Evolutionary conservation across 2,329 filamentous ascomycete species (phyloP), one percentile per base, ranked within the genome.

Genomic region (Macroventuria anomochaeta): DNA sequence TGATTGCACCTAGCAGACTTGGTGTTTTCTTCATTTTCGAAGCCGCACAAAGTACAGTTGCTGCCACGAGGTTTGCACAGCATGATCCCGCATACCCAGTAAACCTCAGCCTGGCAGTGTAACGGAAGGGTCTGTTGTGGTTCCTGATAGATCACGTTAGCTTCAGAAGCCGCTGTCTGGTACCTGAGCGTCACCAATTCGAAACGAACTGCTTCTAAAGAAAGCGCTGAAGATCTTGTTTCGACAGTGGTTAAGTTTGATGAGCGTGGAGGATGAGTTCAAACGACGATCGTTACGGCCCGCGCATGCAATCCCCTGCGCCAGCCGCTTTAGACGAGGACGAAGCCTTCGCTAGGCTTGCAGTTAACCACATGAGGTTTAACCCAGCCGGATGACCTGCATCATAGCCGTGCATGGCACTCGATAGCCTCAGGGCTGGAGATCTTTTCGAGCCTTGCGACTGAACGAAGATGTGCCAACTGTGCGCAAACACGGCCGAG

Each of bases 191-290:
- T 40, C 44, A 36, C 38, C 44, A 21, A 50, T 34, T 53, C 50
- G 61, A 65, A 64, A 63, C 57, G 51, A 26, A 12, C 2, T 39
- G 39, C 32, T 63, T 57, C 63, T 60, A 66, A 65, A 63, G 51
- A 57, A 59, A 61, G 61, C 8, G 40, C 51, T 41, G 53, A 58
- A 55, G 56, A 43, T 53, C 26, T 46, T 55, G 55, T 59, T 63
- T 63, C 59, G 55, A 44, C 18, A 32, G 21, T 42, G 33, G 47
- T 52, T 29, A 53, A 57, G 33, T 50, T 56, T 57, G 46, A 51
- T 34, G 50, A 53, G 43, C 32, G 43, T 38, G 34, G 46, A 55
- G 34, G 43, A 29, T 43, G 38, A 54, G 42, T 50, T 57, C 52
- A 55, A 64, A 58, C 48, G 26, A 26, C 46, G 58, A 64, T 59